Base-by-base conservation (phyloP, 2,329 filamentous ascomycete genomes). In the Fusarium miscanthi region DNA sequence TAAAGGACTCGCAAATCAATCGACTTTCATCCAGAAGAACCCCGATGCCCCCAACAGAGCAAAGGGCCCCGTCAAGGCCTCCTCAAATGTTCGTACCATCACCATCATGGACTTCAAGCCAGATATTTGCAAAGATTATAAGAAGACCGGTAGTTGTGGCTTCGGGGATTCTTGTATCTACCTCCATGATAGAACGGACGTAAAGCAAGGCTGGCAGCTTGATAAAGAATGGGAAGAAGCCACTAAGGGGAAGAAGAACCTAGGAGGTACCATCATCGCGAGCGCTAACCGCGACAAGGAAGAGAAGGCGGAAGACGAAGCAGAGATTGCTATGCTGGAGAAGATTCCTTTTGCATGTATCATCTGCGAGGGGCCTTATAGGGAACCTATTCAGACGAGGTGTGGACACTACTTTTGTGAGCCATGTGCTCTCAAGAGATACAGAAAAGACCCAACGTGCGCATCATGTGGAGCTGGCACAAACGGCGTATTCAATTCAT, bases 351-450 rank as follows among this genome's bases (percentile, higher is more conserved):
- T 97, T 79, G 93, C 90, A 3, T 98, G 95, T 81, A 89, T 97
- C 72, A 94, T 97, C 69, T 98, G 95, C 85, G 90, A 91, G 76
- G 88, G 90, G 41, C 82, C 90, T 2, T 98, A 97, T 82, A 92
- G 90, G 76, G 87, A 89, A 63, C 95, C 96, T 0, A 89, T 98
- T 17, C 85, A 95, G 30, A 98, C 96, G 17, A 92, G 94, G 73
- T 99, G 96, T 75, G 93, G 94, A 1, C 96, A 99, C 81, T 98
- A 98, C 81, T 98, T 98, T 79, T 99, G 96, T 80, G 93, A 98
- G 81, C 86, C 88, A 2, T 99, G 96, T 81, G 96, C 96, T 31
- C 84, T 98, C 76, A 90, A 93, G 79, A 85, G 95, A 73, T 98
- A 98, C 80, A 88, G 93, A 70, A 96, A 94, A 79, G 94, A 95